Base-by-base conservation (phyloP, 495 filamentous ascomycete genomes). In the Trichodelitschia bisporula region DNA sequence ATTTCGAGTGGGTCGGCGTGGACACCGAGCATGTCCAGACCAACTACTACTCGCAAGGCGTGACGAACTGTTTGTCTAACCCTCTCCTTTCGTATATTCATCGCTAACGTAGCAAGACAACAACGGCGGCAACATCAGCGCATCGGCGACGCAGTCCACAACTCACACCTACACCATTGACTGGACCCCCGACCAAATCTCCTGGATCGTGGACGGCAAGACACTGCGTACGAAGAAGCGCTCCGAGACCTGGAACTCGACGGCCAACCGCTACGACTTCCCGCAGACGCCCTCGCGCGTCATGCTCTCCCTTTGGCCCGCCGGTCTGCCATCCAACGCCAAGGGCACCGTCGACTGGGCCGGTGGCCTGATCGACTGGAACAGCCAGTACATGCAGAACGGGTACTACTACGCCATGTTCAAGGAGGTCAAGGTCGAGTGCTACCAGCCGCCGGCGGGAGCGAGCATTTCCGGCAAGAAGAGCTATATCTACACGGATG, bases 11-110 rank as follows among this genome's bases (percentile, higher is more conserved):
- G 46, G 66, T 97, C 32, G 86, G 86, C 33, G 61, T 63, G 28
- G 76, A 93, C 40, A 50, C 92, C 44, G 43, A 58, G 13, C 61
- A 59, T 30, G 75, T 72, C 13, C 82, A 97, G 58, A 80, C 78
- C 43, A 97, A 97, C 58, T 97, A 64, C 59, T 97, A 95, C 56
- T 92, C 71, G 56, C 86, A 95, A 52, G 86, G 89, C 38, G 72
- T 93, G 40, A 66, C 79, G 4, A 57, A 89, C 45, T 97, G 83
- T 92, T 58, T 57, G 82, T 61, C 10, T n/a, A 20, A 15, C 30
- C 26, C 19, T 16, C 19, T 23, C n/a, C n/a, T n/a, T n/a, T n/a
- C n/a, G n/a, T n/a, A n/a, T n/a, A n/a, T n/a, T n/a, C n/a, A n/a
- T n/a, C n/a, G n/a, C n/a, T n/a, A n/a, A n/a, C 18, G 27, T 27